These are phyloP conservation scores for Arachnopeziza araneosa DNA, from an alignment of 2,329 filamentous ascomycete genomes.

Conservation along the genomic window DNA sequence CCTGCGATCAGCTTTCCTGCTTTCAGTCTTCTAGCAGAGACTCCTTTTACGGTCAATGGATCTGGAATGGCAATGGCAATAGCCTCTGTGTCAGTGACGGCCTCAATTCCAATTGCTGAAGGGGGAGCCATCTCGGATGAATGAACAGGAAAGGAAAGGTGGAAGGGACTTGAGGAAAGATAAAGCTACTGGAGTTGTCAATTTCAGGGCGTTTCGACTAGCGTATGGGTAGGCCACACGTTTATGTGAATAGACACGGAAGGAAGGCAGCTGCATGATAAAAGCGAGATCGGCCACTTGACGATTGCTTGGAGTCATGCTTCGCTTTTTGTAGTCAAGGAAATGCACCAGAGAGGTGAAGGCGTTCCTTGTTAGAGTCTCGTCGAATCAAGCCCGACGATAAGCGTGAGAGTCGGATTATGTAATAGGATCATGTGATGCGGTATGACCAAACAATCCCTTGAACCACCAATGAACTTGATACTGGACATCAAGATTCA, in stretches of 20 bases:
- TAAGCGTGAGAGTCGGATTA: background rate
- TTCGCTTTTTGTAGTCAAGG: background rate
- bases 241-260: background rate
- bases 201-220: background rate
- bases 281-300: background rate
- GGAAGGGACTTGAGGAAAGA: background rate
- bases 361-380: background rate
- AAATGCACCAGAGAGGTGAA: background rate
- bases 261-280: background rate
- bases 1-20: slow-evolving; percentile 68
- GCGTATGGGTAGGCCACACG: background rate
- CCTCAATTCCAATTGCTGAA: slow-evolving; percentile 33
- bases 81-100: slow-evolving; percentile 39
- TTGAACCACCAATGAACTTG: too few species aligned
- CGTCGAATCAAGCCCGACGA: background rate
- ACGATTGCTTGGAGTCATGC: background rate
- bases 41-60: slow-evolving; percentile 57
- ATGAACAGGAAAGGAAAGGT: slow-evolving; percentile 2
- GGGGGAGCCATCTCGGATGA: slow-evolving; percentile 35
- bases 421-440: background rate
- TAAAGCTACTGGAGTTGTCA: background rate
- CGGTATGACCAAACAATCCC: too few species aligned
- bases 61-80: slow-evolving; percentile 22
- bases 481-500: too few species aligned
- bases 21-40: slow-evolving; percentile 63